Percentiles rank a stretch among this genome's conserved stretches.
Conservation (phyloP, 768 basidiomycete genomes). For the Leccinum fibrillosum region DNA sequence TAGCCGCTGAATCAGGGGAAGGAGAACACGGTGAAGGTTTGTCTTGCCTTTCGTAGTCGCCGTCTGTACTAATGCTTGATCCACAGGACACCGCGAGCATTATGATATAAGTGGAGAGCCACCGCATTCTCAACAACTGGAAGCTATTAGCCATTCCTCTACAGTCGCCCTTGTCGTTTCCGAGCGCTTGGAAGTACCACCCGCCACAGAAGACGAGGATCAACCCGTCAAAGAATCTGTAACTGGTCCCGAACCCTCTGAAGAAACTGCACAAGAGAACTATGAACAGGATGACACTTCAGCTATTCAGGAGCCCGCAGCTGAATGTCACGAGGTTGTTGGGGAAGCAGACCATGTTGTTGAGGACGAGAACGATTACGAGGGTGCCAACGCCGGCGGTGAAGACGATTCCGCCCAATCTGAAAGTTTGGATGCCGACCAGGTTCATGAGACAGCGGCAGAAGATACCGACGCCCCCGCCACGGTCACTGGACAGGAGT, state of each 20-base stretch:
- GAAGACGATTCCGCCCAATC: constrained; percentile 17
- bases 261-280: constrained; percentile 10
- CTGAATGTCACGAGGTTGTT: constrained; percentile 17
- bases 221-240: constrained; percentile 3
- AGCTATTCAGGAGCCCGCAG: constrained; percentile 7
- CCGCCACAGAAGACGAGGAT: constrained; percentile 2
- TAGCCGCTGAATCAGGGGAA: constrained; percentile 17
- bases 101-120: constrained; percentile 9
- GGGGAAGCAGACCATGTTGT: constrained; percentile 13
- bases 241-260: background rate
- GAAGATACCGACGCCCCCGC: constrained; percentile 23
- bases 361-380: constrained; percentile 23
- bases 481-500: constrained; percentile 5
- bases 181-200: background rate
- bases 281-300: constrained; percentile 1
- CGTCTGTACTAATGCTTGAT: background rate
- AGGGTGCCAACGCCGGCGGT: constrained; percentile 12
- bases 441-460: constrained; percentile 19
- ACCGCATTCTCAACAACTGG: constrained; percentile 4
- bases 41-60: background rate
- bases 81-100: constrained; percentile 15
- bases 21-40: constrained; percentile 23
- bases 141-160: background rate
- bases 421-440: constrained; percentile 29
- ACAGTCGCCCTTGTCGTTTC: background rate